Evolutionary conservation across 257 asterid genomes (phyloP), one percentile per base, ranked within the genome.

Genomic region (Leonotis leonurus): DNA sequence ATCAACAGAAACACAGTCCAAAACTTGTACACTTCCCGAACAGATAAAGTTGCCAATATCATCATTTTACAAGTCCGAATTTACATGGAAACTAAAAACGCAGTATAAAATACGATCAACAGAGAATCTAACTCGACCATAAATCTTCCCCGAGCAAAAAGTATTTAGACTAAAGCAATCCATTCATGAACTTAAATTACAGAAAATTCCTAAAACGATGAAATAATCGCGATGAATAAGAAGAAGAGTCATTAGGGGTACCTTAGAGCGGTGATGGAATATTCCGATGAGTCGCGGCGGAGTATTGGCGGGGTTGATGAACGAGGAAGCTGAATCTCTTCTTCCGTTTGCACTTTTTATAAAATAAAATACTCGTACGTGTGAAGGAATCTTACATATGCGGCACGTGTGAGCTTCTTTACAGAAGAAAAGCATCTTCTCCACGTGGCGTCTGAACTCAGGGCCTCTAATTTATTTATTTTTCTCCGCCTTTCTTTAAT

Each of bases 301-400:
- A 67, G 43, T 27, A 20, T 43, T 45, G 29, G 67, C 44, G 10
- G 61, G 69, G 65, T 46, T 49, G 68, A 50, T 61, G 68, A 24
- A 16, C 24, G 69, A 43, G 63, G 71, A 50, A 68, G 25, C 56
- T 57, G 50, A 39, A 49, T 60, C 29, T 49, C 41, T 59, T 24
- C 26, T 50, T 17, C 14, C 35, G 12, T 32, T 41, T 44, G 62
- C 65, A 36, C 1, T 46, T 67, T 56, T 70, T 32, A 32, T 32
- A 27, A 27, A 27, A 75, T 70, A 67, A 12, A 67, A 52, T 52
- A 4, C 14, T 17, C 66, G 63, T 70, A 76, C 72, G 75, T 71
- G 69, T 5, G 66, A 43, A 13, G 13, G 80, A 70, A 56, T 75
- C 80, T 49, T 5, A 22, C 29, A 61, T 33, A 37, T 65, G 40